Evolutionary conservation across 169 alveolate species (phyloP).

Genomic region (Cryptosporidium baileyi): DNA sequence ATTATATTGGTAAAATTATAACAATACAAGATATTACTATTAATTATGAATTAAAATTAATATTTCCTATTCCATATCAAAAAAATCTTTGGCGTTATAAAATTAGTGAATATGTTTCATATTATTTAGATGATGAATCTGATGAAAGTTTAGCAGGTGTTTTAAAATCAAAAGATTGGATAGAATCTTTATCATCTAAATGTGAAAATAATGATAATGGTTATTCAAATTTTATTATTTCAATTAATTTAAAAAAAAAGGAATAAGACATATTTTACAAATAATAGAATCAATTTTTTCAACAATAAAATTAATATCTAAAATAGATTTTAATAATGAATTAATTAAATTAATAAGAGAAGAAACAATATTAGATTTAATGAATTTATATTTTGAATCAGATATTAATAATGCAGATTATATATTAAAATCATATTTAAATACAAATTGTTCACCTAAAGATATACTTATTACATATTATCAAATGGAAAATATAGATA

Average conservation of each 20-base stretch:
- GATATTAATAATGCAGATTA: slow-evolving; percentile 9
- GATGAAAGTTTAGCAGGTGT: slow-evolving; percentile 42
- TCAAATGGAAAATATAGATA: slow-evolving; percentile 17
- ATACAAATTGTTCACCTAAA: slow-evolving; percentile 36
- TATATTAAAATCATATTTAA: slow-evolving; percentile 1
- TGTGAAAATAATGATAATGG: slow-evolving; percentile 14
- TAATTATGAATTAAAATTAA: neutral
- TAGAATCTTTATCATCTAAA: slow-evolving; percentile 2
- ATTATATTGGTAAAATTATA: neutral
- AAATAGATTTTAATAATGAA: neutral
- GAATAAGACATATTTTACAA: neutral
- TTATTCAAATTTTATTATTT: slow-evolving; percentile 24
- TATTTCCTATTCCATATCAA: slow-evolving; percentile 50
- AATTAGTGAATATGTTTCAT: slow-evolving; percentile 34
- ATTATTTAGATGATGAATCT: slow-evolving; percentile 30
- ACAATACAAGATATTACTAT: neutral
- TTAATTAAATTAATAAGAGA: neutral
- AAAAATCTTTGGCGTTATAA: slow-evolving; percentile 44
- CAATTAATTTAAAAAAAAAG: neutral
- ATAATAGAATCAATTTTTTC: slow-evolving; percentile 48
- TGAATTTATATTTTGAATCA: neutral
- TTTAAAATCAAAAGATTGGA: slow-evolving; percentile 51
- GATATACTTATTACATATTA: slow-evolving; percentile 21
- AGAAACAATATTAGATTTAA: neutral
- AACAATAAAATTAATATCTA: slow-evolving; percentile 14